Percentiles rank a stretch among this genome's conserved stretches.
These are phyloP conservation scores for Paraphoma sp. DNA, from an alignment of 2,329 filamentous ascomycete genomes.

Conservation along the genomic window DNA sequence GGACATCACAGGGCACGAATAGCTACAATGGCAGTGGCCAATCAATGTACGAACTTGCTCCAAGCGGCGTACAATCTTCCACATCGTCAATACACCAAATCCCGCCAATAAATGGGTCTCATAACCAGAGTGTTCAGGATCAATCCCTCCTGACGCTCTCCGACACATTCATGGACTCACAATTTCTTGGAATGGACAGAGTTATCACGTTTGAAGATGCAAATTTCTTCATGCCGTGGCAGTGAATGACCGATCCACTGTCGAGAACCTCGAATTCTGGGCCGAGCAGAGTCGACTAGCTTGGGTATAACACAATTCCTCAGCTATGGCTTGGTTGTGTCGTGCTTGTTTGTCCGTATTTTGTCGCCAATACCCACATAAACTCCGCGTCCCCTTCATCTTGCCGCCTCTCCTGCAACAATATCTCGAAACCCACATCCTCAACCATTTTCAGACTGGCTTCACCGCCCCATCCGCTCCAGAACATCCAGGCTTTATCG, in stretches of 20 bases:
- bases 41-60: constrained; percentile 5
- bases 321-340: too few species aligned
- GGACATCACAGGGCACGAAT: background rate
- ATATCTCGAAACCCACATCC: constrained; percentile 31
- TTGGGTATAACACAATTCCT: too few species aligned
- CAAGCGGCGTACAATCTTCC: background rate
- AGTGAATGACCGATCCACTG: constrained; percentile 4
- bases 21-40: constrained; percentile 4
- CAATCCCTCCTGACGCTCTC: constrained; percentile 38
- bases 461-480: constrained; percentile 50
- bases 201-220: constrained; percentile 46
- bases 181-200: constrained; percentile 42
- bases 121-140: constrained; percentile 32
- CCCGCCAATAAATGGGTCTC: background rate
- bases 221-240: constrained; percentile 43
- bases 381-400: constrained; percentile 30
- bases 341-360: background rate
- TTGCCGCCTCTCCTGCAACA: constrained; percentile 31
- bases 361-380: constrained; percentile 39
- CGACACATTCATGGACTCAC: constrained; percentile 41
- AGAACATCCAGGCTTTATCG: constrained; percentile 47
- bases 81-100: constrained; percentile 1
- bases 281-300: too few species aligned
- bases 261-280: too few species aligned
- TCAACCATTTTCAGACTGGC: constrained; percentile 40